Conservation (phyloP, 2,329 filamentous ascomycete genomes). For the Epichloe glyceriae region DNA sequence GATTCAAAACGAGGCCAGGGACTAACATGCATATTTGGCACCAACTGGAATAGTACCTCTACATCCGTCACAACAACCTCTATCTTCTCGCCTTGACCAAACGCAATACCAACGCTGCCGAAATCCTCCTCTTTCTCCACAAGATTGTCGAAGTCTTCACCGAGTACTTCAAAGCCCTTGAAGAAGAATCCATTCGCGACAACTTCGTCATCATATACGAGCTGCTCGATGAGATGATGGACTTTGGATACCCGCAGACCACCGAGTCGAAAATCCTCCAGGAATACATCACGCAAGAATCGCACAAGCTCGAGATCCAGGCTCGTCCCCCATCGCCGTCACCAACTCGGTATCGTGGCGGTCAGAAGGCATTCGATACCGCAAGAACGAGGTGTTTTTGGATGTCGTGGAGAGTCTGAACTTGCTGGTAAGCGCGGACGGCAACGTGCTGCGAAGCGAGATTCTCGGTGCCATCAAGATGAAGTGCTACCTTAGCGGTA, state of each 20-base stretch:
- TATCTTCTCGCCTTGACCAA: constrained; percentile 97
- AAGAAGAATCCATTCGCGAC: constrained; percentile 96
- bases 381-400: constrained; percentile 98
- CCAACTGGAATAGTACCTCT: constrained; percentile 60
- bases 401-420: constrained; percentile 96
- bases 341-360: constrained; percentile 98
- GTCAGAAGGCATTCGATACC: constrained; percentile 93
- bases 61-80: constrained; percentile 98
- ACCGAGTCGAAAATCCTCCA: constrained; percentile 98
- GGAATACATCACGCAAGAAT: constrained; percentile 98
- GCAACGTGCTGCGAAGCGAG: constrained; percentile 90
- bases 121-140: constrained; percentile 95
- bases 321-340: constrained; percentile 93
- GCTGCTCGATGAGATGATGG: constrained; percentile 99
- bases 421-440: constrained; percentile 82
- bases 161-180: constrained; percentile 98
- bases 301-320: constrained; percentile 94
- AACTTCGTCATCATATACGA: constrained; percentile 99
- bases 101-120: constrained; percentile 96
- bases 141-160: constrained; percentile 98
- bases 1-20: not conserved
- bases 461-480: constrained; percentile 97
- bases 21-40: constrained; percentile 3
- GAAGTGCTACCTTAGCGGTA: constrained; percentile 98
- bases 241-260: constrained; percentile 97